Evolutionary conservation across 257 asterid genomes (phyloP), one percentile per base, ranked within the genome.

Genomic region (Linderniella brevidens): DNA sequence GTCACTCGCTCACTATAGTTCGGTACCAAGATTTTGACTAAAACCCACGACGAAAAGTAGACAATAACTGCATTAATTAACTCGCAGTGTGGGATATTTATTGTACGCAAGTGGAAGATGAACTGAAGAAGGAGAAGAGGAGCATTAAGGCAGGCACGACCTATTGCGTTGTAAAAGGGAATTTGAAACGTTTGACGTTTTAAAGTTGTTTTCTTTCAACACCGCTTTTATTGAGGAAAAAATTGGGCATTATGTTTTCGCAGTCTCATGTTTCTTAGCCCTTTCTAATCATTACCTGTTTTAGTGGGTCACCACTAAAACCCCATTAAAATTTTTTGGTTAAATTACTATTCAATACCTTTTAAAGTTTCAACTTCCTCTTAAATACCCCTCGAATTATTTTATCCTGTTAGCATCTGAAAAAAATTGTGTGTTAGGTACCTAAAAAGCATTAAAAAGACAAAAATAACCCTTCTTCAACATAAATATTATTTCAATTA

Each of bases 281-380:
- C 78, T 57, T 49, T 71, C 73, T 71, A 71, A 79, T 71, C 78
- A 82, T 76, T 74, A 68, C 65, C 18, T 56, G 49, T 57, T 64
- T 64, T 57, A 8, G 72, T 70, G 81, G 80, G 77, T 48, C 75
- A 66, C 71, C 65, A 60, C 62, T 71, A 46, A 53, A 25, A 25
- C 3, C 68, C 70, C 56, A 57, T 65, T 59, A 61, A 53, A 12
- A 25, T 46, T 46, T 50, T 48, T 46, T 61, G 25, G 15, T 25
- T 19, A n/a, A n/a, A n/a, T n/a, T n/a, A n/a, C n/a, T n/a, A n/a
- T n/a, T n/a, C n/a, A n/a, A n/a, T n/a, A n/a, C n/a, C n/a, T n/a
- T n/a, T n/a, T n/a, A n/a, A n/a, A n/a, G n/a, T n/a, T n/a, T n/a
- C n/a, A n/a, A n/a, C n/a, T n/a, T n/a, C 16, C 15, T 17, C 13